Base-by-base conservation (phyloP, 805 yeast species). In the Saturnispora dispora region DNA sequence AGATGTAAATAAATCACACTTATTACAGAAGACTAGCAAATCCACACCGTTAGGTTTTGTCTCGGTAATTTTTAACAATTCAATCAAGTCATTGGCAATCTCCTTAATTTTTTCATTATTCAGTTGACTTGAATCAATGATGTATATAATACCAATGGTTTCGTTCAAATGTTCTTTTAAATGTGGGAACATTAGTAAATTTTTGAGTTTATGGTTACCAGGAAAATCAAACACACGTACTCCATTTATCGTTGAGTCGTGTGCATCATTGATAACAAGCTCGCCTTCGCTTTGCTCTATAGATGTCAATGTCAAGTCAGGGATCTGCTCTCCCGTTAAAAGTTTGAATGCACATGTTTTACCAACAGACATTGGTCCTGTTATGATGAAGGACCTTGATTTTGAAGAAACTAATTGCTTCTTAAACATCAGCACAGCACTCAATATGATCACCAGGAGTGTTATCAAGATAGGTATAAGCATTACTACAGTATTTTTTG, bases 1-100 rank as follows among this genome's bases (percentile, higher is more conserved):
- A 15, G 95, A 78, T 54, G 88, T 87, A 69, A 93, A 93, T 39
- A 83, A 75, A 59, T 93, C 98, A 48, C 78, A 76, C 65, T 91
- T 91, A 70, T 91, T 91, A 55, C 93, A 82, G 17, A 90, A 93
- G 53, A 93, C 68, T 46, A 85, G 70, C 41, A 85, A 72, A 62
- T 87, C 91, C 22, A 85, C 75, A 3, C 95, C 95, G 55, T 78
- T 79, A 17, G 82, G 79, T 47, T 74, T 70, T 15, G 58, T 53
- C 62, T 88, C 97, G 2, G 91, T 79, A 17, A 73, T 60, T 39
- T 76, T 70, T 43, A 89, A 72, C 41, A 88, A 68, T 46, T 77
- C 72, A 63, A 82, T 76, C 55, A 88, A 66, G 53, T 77, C 76
- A 53, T 74, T 71, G 0, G 88, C 85, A 4, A 82, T 78, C 41